phyloP scores from a whole-genome alignment of 2,329 filamentous ascomycete species.

The Pestalotiopsis sp. region DNA sequence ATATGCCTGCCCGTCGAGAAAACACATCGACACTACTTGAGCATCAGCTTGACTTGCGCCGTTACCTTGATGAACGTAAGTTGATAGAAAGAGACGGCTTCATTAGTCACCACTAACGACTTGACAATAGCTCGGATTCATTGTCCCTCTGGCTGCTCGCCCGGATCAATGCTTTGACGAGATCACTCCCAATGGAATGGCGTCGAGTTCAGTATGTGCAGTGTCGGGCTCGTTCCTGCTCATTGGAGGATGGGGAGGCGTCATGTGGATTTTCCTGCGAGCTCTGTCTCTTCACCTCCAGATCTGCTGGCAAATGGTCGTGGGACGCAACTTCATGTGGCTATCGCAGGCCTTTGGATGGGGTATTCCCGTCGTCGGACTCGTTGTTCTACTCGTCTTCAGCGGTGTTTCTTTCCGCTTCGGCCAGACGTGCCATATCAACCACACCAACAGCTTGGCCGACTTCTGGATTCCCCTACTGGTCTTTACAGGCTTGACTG shows the following conservation, averaged over 20 bases:
- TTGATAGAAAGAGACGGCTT: slow-evolving; percentile 22
- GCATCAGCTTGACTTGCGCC: slow-evolving; percentile 79
- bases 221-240: slow-evolving; percentile 86
- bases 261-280: slow-evolving; percentile 90
- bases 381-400: slow-evolving; percentile 75
- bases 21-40: slow-evolving; percentile 91
- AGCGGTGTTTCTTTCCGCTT: slow-evolving; percentile 96
- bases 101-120: slow-evolving; percentile 3
- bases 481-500: slow-evolving; percentile 64
- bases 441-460: slow-evolving; percentile 79
- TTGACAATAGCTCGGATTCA: slow-evolving; percentile 73
- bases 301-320: slow-evolving; percentile 95
- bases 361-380: slow-evolving; percentile 77
- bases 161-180: slow-evolving; percentile 84
- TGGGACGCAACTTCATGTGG: slow-evolving; percentile 89
- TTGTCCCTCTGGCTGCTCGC: slow-evolving; percentile 79
- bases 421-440: slow-evolving; percentile 90
- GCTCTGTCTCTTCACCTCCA: slow-evolving; percentile 92
- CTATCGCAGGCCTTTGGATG: slow-evolving; percentile 79
- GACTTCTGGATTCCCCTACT: slow-evolving; percentile 89
- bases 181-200: slow-evolving; percentile 95
- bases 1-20: slow-evolving; percentile 80
- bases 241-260: slow-evolving; percentile 80
- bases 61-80: slow-evolving; percentile 80
- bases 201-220: slow-evolving; percentile 78